Base-by-base conservation (phyloP, 148 eudicot genomes). In the Camellia lanceoleosa region DNA sequence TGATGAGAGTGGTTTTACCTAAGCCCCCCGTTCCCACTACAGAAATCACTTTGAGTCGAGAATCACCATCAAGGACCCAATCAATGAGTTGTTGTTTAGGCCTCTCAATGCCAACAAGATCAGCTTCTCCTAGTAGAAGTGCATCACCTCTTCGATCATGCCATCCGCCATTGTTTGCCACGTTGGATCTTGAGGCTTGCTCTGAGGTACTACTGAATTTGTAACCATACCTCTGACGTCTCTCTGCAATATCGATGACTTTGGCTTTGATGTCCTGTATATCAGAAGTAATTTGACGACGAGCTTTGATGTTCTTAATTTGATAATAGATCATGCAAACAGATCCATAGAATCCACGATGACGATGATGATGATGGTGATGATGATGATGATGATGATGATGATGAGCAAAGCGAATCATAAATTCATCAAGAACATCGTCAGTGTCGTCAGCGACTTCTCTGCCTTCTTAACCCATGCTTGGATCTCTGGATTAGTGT, bases 1-100 rank as follows among this genome's bases (percentile, higher is more conserved):
- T 83, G 0, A 75, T 80, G 7, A 83, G 71, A 9, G 85, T 83
- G 43, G 82, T 83, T 54, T 83, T 83, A 4, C 85, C 85, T 62
- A 79, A 58, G 0, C 85, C 85, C 5, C 71, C 76, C 80, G 69
- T 79, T 3, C 82, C 85, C 12, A 79, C 79, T 14, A 83, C 82
- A 1, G 82, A 79, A 20, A 75, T 16, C 3, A 73, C 74, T 10
- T 61, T 49, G 11, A 74, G 76, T 10, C 12, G 20, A 4, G 19
- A 2, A 18, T 83, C 38, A 5, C 3, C 58, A 0, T 30, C 8
- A 3, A 67, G 3, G 15, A 79, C 42, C 54, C 68, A 23, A 10
- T 70, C 3, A 8, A 75, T 62, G 7, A 83, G 65, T 3, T 63
- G 15, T 2, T 5, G 9, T 62, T 20, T 41, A 54, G 67, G 78